Evolutionary conservation across 345 rosid species (phyloP).

Genomic region (Syzygium jambos): DNA sequence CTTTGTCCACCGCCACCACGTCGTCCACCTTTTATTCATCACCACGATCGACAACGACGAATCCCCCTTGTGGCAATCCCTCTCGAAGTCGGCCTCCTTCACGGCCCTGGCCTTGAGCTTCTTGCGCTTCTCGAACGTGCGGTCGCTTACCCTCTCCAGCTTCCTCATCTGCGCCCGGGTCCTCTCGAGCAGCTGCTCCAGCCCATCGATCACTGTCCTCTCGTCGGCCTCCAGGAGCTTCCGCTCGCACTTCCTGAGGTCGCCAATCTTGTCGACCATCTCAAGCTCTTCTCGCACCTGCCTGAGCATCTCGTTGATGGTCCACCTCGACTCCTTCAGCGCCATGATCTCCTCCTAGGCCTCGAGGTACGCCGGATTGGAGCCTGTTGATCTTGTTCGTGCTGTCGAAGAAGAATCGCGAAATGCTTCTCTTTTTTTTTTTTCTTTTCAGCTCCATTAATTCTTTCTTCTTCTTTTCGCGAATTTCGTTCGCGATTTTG

Average conservation of each 20-base stretch:
- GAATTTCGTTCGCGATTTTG: not conserved
- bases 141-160: not conserved
- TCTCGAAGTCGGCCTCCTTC: not conserved
- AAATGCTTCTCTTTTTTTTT: not conserved
- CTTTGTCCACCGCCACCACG: constrained; percentile 3
- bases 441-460: not conserved
- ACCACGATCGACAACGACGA: not conserved
- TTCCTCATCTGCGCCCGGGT: not conserved
- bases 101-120: not conserved
- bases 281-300: not conserved
- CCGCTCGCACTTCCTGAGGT: not conserved
- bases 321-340: not conserved
- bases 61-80: not conserved
- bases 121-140: constrained; percentile 1
- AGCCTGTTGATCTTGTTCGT: constrained; percentile 5
- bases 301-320: constrained; percentile 1
- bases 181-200: not conserved
- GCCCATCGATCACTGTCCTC: not conserved
- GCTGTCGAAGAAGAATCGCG: not conserved
- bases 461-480: not conserved
- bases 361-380: not conserved
- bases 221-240: constrained; percentile 2
- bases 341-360: not conserved
- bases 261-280: not conserved
- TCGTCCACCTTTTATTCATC: not conserved